Conservation (phyloP, 148 eudicot species). For the Amaranthus palmeri region DNA sequence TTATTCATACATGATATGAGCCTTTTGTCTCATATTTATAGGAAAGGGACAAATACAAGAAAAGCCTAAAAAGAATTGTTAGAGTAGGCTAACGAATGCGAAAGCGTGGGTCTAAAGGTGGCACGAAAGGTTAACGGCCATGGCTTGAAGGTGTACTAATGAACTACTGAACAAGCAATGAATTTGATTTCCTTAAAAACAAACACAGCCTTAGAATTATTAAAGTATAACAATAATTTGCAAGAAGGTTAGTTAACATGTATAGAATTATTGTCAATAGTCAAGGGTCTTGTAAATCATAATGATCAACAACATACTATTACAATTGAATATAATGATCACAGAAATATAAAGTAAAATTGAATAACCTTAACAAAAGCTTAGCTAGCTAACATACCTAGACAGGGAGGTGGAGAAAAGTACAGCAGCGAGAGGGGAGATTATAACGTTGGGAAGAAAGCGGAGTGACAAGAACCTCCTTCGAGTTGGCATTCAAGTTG, state of each 20-base stretch:
- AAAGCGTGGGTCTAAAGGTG: no score
- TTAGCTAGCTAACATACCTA: not conserved
- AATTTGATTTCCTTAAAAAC: not conserved
- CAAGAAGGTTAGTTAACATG: constrained; percentile 2
- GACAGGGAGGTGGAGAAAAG: not conserved
- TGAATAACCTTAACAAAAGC: not conserved
- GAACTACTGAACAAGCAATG: not conserved
- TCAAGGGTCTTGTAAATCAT: not conserved
- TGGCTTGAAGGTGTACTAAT: no score
- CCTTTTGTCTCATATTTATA: no score
- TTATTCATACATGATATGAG: no score
- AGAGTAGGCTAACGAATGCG: no score
- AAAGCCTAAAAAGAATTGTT: no score
- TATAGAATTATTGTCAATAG: not conserved
- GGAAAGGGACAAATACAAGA: no score
- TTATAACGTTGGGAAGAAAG: not conserved
- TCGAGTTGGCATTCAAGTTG: not conserved
- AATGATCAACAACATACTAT: not conserved
- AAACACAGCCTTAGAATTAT: not conserved
- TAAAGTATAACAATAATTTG: not conserved
- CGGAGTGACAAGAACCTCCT: constrained; percentile 9
- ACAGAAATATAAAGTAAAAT: not conserved
- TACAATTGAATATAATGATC: not conserved
- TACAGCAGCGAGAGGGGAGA: not conserved
- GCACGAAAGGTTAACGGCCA: no score